Evolutionary conservation across 2,329 filamentous ascomycete species (phyloP), one percentile per base, ranked within the genome.

Genomic region (Paecilomyces sp.): DNA sequence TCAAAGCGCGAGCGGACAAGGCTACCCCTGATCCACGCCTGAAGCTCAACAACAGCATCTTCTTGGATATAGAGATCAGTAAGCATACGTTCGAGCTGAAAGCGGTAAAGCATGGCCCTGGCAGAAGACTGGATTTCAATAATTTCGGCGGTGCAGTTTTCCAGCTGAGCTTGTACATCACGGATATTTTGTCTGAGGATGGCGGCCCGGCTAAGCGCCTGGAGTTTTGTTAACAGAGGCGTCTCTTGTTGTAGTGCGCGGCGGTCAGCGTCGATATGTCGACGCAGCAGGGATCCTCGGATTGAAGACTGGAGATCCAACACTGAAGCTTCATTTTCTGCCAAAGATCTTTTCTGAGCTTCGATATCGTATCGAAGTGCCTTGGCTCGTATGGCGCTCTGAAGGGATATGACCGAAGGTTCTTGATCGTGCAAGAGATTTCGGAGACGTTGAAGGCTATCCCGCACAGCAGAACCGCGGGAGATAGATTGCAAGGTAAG

Each of bases 31-130:
- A 88, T 85, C 5, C 85, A 81, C 4, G 92, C 82, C 73, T 97
- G 92, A 25, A 96, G 76, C 31, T 87, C 88, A 8, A 85, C 78
- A 61, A 97, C 83, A 0, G 81, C 80, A n/a, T 89, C 88, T 69
- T 97, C 92, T 63, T 95, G 86, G 57, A 88, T 88, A 61, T 96
- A 91, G 1, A 97, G 82, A 64, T 93, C 86, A 24, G 82, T 84
- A 47, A 99, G 81, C 1, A 91, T 79, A 53, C 86, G 83, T 18
- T 89, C 91, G 56, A 97, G 82, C 28, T 88, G 82, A 55, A 85
- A 83, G 54, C 94, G 86, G 50, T 90, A 79, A 63, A 96, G 81
- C 82, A 95, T 90, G 1, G 91, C 92, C 61, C 93, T 85, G 33
- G 86, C 82, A 7, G 92, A 77, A 30, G 86, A 86, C 74, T 99